Evolutionary conservation across 208 protist species (phyloP), one percentile per base, ranked within the genome.

Genomic region (Spongospora subterranea): DNA sequence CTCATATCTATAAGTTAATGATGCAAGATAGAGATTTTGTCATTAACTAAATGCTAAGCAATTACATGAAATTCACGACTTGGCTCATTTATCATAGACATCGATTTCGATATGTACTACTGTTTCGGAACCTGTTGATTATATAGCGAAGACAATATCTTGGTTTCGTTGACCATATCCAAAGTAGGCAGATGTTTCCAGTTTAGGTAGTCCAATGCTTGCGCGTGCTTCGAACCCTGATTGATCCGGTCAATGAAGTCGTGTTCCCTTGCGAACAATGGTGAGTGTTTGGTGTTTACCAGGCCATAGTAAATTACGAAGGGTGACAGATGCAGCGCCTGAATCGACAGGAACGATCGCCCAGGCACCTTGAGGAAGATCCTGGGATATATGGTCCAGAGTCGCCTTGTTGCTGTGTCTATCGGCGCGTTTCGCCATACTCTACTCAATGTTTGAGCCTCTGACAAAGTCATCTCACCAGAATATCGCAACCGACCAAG

Each of bases 131-230:
- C 24, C 13, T 60, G 6, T 29, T 60, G 50, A 29, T 82, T 43
- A 82, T 35, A 82, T 20, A 6, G 71, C 40, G 71, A 82, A 82
- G 71, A 82, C 71, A 6, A 82, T 20, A 43, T 82, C 71, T n/a
- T 82, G 71, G n/a, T 82, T 82, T 35, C 71, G 71, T 43, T 82
- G 71, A 35, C 71, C 71, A 43, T 82, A 82, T 45, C 71, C 71
- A 35, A 82, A 82, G 71, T 82, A 82, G 35, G 17, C 71, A 43
- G 71, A 6, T 82, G 6, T 6, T 82, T 82, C 71, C 6, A 43
- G 6, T n/a, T 35, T 35, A n/a, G 35, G 71, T 43, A n/a, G 35
- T 82, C 71, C 71, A 82, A 82, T 35, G 17, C 17, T 40, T 20
- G 35, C 71, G 17, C 71, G n/a, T 39, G 71, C 71, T 20, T 6